Conservation (phyloP, 2,329 filamentous ascomycete species). For the Colletotrichum sp. region DNA sequence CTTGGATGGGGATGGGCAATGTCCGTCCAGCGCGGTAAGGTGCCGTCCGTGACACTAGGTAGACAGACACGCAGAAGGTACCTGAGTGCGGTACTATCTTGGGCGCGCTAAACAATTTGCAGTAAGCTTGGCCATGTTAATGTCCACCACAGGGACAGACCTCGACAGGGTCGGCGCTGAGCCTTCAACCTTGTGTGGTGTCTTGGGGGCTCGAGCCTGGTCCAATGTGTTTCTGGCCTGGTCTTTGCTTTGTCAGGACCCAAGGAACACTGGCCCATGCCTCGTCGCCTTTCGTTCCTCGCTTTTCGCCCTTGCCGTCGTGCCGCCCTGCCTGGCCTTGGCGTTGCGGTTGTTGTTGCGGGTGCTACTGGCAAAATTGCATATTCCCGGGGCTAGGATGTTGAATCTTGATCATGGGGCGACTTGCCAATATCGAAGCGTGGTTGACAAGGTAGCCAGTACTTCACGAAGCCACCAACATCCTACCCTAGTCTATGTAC, state of each 20-base stretch:
- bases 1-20: not conserved
- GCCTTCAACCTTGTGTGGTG: not conserved
- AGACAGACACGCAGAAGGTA: not conserved
- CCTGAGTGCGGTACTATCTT: not conserved
- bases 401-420: not conserved
- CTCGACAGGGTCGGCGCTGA: not conserved
- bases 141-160: not conserved
- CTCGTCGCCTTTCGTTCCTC: not conserved
- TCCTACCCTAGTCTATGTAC: not conserved
- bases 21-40: not conserved
- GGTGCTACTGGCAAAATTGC: not conserved
- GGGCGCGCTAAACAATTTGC: not conserved
- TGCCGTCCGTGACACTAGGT: not conserved
- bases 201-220: not conserved
- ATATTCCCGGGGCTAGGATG: not conserved
- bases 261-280: not conserved
- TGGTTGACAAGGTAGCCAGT: not conserved
- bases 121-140: constrained; percentile 1
- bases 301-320: not conserved
- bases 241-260: not conserved
- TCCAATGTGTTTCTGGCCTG: constrained; percentile 2
- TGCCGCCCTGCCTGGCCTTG: not conserved
- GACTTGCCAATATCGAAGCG: not conserved
- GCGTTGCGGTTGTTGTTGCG: constrained; percentile 1
- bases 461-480: not conserved